A percentile compares a stretch with the other conserved stretches of the same genome.
Evolutionary conservation across 192 early-diverging fungal species (phyloP).

Genomic region (Podila epigama): DNA sequence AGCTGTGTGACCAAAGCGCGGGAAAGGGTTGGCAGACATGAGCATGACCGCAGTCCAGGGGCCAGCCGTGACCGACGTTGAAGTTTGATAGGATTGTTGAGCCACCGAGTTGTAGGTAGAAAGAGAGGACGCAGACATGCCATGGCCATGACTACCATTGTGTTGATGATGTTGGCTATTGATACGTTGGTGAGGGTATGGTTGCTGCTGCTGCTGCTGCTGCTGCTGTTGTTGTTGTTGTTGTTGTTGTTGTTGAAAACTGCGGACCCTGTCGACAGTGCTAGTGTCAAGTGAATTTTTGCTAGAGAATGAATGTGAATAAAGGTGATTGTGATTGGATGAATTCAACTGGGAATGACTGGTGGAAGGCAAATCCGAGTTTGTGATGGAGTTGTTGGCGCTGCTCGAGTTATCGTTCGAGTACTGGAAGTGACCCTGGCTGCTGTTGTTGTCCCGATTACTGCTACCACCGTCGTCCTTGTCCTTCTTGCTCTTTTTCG

Average conservation of each 20-base stretch:
- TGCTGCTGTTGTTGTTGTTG: constrained; percentile 14
- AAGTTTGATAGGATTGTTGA: not conserved
- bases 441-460: constrained; percentile 2
- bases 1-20: constrained; percentile 43
- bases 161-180: not conserved
- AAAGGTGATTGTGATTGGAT: constrained; percentile 2
- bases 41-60: constrained; percentile 22
- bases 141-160: not conserved
- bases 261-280: not conserved
- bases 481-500: constrained; percentile 44
- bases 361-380: not conserved
- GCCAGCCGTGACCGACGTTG: not conserved
- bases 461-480: constrained; percentile 11
- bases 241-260: not conserved
- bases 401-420: constrained; percentile 13
- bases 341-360: constrained; percentile 7
- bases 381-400: constrained; percentile 15
- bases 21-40: constrained; percentile 51
- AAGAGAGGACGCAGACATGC: constrained; percentile 11
- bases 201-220: not conserved
- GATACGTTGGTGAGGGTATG: constrained; percentile 5
- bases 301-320: not conserved
- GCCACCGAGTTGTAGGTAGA: constrained; percentile 24
- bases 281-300: constrained; percentile 1
- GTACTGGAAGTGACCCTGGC: constrained; percentile 6